Base-by-base conservation (phyloP, 2,329 filamentous ascomycete species). In the Neophaeococcomyces mojaviensis region DNA sequence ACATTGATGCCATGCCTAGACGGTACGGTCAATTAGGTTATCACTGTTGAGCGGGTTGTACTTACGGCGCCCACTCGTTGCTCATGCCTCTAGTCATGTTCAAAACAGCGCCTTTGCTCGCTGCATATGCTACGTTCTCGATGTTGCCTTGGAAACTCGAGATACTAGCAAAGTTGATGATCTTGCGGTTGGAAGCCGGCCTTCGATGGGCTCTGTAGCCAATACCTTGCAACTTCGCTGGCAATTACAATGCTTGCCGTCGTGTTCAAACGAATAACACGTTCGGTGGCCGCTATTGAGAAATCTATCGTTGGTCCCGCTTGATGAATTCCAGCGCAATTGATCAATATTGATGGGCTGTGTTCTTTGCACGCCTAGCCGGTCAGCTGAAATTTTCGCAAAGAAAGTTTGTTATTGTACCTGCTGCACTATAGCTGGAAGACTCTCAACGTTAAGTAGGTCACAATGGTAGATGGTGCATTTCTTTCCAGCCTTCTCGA, bases 91-190 rank as follows among this genome's bases (percentile, higher is more conserved):
- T 16, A 19, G 33, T 44, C 41, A 36, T 38, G 18, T 44, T 44
- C 41, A 38, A 20, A 12, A 38, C 31, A 19, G 41, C 41, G 12
- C 41, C 41, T 44, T 38, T 44, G 10, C 26, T 30, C 2, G 62
- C 59, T 4, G 62, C 66, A 49, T 71, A 70, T 2, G 68, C 65
- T 1, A 64, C 62, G 55, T 65, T 66, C 10, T 64, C 28, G 16
- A 44, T 16, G 18, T 35, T 36, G 10, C 40, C 40, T 24, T 36
- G 28, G 16, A 44, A 44, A 22, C 40, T 44, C 30, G 31, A 44
- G 28, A 44, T 44, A 31, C 40, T 44, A 5, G 40, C 40, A 35
- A 44, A 34, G 20, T 44, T 44, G 28, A 44, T 30, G 31, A 44
- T 44, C 36, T 22, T 22, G 19, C 33, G 33, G 18, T 36, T 36